Conservation (phyloP, 2,329 filamentous ascomycete species). For the Mycosphaerella sp. region DNA sequence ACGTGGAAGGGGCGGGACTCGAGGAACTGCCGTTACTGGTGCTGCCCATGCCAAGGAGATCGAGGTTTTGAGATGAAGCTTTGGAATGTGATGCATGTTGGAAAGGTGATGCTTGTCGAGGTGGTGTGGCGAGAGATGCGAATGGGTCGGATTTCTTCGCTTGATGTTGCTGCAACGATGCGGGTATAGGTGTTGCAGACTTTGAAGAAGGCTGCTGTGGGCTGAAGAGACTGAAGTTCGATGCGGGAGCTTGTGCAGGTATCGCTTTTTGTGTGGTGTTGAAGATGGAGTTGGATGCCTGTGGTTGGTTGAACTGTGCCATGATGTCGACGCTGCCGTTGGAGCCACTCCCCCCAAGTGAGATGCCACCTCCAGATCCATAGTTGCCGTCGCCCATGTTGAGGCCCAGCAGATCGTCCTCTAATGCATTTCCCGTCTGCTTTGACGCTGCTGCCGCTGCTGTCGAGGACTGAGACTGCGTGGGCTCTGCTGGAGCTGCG, state of each 20-base stretch:
- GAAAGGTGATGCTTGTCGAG: conserved; percentile 46
- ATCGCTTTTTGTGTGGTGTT: conserved; percentile 22
- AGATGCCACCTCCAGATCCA: conserved; percentile 72
- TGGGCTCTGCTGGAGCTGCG: conserved; percentile 8
- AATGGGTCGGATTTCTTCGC: conserved; percentile 52
- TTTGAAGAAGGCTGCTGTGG: conserved; percentile 39
- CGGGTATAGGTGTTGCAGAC: conserved; percentile 44
- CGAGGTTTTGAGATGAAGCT: conserved; percentile 26
- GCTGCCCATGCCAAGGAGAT: conserved; percentile 30
- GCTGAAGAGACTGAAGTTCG: conserved; percentile 52
- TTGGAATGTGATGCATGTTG: conserved; percentile 40
- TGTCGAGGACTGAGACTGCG: conserved; percentile 34
- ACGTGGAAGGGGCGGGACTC: no score
- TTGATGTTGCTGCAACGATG: conserved; percentile 22
- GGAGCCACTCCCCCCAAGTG: conserved; percentile 51
- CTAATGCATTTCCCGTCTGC: conserved; percentile 59
- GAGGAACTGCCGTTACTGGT: conserved; percentile 27
- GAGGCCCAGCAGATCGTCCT: conserved; percentile 85
- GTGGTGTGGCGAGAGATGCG: conserved; percentile 49
- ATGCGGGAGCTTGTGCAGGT: conserved; percentile 40
- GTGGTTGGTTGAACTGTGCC: conserved; percentile 32
- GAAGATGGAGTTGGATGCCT: conserved; percentile 29
- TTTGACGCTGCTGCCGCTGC: conserved; percentile 38
- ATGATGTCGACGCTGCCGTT: conserved; percentile 29
- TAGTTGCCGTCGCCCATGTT: conserved; percentile 68